Evolutionary conservation across 176 grass and related monocot genomes (phyloP).

Genomic region (bread wheat (Triticum aestivum)): DNA sequence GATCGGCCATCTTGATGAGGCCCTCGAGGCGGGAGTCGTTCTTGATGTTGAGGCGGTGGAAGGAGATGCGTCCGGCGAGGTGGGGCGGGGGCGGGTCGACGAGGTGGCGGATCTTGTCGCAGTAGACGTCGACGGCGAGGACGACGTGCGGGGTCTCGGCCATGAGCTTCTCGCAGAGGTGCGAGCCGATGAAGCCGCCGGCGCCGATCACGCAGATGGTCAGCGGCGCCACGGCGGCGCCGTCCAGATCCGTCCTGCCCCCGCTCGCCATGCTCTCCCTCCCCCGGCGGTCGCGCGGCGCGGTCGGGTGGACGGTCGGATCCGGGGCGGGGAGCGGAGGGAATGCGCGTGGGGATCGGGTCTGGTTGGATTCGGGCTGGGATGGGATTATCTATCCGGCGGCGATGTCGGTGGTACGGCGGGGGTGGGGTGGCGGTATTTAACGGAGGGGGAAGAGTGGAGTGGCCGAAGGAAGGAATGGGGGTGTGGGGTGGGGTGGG

Average conservation of each 20-base stretch:
- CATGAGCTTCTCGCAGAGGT: constrained; percentile 99
- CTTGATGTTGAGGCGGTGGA: constrained; percentile 93
- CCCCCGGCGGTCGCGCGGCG: not conserved
- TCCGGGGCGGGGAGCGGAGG: not conserved
- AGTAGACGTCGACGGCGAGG: constrained; percentile 91
- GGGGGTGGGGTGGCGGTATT: not conserved
- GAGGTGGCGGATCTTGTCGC: constrained; percentile 99
- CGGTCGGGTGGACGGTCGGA: constrained; percentile 4
- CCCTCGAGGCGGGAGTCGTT: constrained; percentile 93
- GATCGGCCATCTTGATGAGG: constrained; percentile 92
- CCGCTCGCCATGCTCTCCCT: too few species aligned
- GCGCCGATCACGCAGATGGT: too few species aligned
- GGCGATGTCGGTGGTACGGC: constrained; percentile 35
- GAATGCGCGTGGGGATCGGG: constrained; percentile 26
- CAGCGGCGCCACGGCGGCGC: constrained; percentile 18
- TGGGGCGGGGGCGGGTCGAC: constrained; percentile 59
- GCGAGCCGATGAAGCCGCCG: constrained; percentile 79
- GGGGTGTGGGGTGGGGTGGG: too few species aligned
- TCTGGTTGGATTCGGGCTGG: too few species aligned
- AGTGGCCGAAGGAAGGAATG: not conserved
- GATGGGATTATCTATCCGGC: not conserved
- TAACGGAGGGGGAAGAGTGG: not conserved
- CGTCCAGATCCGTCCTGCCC: constrained; percentile 81
- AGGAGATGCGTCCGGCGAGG: constrained; percentile 66
- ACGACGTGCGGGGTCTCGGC: constrained; percentile 51